Evolutionary conservation across 176 grass and related monocot species (phyloP).

Genomic region (Pharus latifolius): DNA sequence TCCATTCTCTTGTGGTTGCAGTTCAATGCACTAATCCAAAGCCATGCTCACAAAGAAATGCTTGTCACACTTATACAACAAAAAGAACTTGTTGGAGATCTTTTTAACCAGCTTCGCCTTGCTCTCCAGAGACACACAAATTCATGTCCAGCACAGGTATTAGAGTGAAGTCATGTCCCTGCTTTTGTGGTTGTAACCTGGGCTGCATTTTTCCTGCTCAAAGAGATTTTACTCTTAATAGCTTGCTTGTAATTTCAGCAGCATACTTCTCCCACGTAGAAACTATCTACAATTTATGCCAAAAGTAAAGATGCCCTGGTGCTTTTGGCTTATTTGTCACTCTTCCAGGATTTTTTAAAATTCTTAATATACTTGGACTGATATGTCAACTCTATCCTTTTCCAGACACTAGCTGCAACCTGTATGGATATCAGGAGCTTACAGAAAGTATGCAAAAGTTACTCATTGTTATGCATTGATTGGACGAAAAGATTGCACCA

Average conservation of each 20-base stretch:
- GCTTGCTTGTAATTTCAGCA: not conserved
- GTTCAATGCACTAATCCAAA: conserved; percentile 74
- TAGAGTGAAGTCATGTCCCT: not conserved
- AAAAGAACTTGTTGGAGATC: conserved; percentile 86
- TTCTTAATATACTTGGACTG: not conserved
- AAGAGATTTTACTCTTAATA: not conserved
- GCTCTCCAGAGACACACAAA: conserved; percentile 66
- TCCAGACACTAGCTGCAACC: conserved; percentile 75
- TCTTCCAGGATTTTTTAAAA: not conserved
- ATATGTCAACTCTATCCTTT: conserved; percentile 5
- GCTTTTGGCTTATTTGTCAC: conserved; percentile 3
- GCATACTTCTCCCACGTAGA: not conserved
- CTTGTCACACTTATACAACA: conserved; percentile 83
- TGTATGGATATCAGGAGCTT: conserved; percentile 83
- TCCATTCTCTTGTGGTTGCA: conserved; percentile 28
- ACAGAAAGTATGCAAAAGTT: conserved; percentile 90
- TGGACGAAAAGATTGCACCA: conserved; percentile 83
- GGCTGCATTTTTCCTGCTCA: too few relatives aligned
- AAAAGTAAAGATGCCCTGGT: not conserved
- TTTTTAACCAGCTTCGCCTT: conserved; percentile 90
- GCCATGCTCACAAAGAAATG: conserved; percentile 54
- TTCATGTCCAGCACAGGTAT: conserved; percentile 84
- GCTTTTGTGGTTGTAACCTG: conserved; percentile 1
- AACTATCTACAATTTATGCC: not conserved
- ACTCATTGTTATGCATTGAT: conserved; percentile 89